Base-by-base conservation (phyloP, 352 stramenopile genomes). In the Phytophthora nicotianae region DNA sequence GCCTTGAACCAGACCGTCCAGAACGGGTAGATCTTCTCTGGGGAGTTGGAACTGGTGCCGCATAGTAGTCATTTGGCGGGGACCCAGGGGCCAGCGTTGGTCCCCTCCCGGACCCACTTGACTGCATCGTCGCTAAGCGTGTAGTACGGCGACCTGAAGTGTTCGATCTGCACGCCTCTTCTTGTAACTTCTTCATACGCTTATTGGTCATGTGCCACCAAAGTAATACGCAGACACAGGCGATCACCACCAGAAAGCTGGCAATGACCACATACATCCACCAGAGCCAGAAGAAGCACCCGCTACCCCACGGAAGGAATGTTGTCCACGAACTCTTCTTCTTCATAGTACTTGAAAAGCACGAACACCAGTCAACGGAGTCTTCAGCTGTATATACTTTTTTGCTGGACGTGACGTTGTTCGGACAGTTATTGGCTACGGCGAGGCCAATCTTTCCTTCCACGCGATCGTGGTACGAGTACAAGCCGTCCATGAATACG, bases 401-500 rank as follows among this genome's bases (percentile, higher is more conserved):
- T 68, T 95, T 95, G n/a, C 67, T 86, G 2, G 86, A 90, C 16
- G 65, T 88, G 46, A 82, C 82, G 11, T 68, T 73, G 46, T 95
- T 95, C 16, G 84, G 83, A 37, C 86, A 95, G 49, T 95, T 92
- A 49, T 84, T 65, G 6, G 86, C 82, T 4, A 93, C 72, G 0
- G 86, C 86, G 17, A 95, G 50, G 4, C 86, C 86, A 47, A 91
- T 74, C 48, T 88, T 88, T 10, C 50, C 56, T 58, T 86, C 71
- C 2, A 48, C 70, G 14, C 86, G 84, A 65, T 95, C 81, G 59
- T 95, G 86, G 27, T 91, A 89, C 11, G 79, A 71, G 52, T 87
- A 92, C 27, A 95, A 61, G 0, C 86, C 86, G 50, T 95, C 86
- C 81, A 95, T 89, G 47, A 95, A 91, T n/a, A 95, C 86, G 43